Conservation (phyloP, 2,329 filamentous ascomycete genomes). For the Parasarocladium wereldwijsianum region DNA sequence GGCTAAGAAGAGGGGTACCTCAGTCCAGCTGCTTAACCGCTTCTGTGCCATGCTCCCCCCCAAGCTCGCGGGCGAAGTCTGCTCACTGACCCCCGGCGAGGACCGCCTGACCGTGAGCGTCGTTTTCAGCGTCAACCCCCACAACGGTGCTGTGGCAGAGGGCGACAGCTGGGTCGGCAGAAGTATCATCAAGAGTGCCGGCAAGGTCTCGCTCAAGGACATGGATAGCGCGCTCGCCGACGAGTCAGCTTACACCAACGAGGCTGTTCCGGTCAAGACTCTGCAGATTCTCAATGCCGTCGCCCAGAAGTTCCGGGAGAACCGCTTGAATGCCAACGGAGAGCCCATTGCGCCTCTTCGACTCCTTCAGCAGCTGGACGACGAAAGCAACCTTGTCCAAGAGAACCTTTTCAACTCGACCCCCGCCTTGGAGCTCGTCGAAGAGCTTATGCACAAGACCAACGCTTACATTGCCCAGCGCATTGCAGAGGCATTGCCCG, state of each 20-base stretch:
- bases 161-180: slow-evolving; percentile 91
- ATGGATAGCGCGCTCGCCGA: slow-evolving; percentile 70
- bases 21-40: slow-evolving; percentile 86
- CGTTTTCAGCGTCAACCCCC: slow-evolving; percentile 77
- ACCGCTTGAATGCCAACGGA: slow-evolving; percentile 65
- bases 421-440: slow-evolving; percentile 78
- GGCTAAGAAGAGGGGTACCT: slow-evolving; percentile 93
- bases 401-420: slow-evolving; percentile 92
- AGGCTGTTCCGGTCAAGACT: slow-evolving; percentile 55
- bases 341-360: slow-evolving; percentile 74
- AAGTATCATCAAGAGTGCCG: slow-evolving; percentile 80
- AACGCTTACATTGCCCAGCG: slow-evolving; percentile 83
- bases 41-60: slow-evolving; percentile 77
- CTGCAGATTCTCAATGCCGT: slow-evolving; percentile 70
- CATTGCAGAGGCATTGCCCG: slow-evolving; percentile 62
- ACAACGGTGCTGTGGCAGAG: slow-evolving; percentile 65
- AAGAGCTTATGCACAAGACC: slow-evolving; percentile 88
- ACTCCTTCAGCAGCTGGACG: slow-evolving; percentile 83
- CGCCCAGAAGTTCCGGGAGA: slow-evolving; percentile 80
- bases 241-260: slow-evolving; percentile 44
- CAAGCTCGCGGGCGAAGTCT: slow-evolving; percentile 73
- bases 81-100: slow-evolving; percentile 73
- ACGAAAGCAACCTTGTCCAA: slow-evolving; percentile 95
- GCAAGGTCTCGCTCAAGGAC: slow-evolving; percentile 71
- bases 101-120: slow-evolving; percentile 86